Evolutionary conservation across 108 stramenopile genomes (phyloP).

Genomic region (Poteriospumella lacustris): DNA sequence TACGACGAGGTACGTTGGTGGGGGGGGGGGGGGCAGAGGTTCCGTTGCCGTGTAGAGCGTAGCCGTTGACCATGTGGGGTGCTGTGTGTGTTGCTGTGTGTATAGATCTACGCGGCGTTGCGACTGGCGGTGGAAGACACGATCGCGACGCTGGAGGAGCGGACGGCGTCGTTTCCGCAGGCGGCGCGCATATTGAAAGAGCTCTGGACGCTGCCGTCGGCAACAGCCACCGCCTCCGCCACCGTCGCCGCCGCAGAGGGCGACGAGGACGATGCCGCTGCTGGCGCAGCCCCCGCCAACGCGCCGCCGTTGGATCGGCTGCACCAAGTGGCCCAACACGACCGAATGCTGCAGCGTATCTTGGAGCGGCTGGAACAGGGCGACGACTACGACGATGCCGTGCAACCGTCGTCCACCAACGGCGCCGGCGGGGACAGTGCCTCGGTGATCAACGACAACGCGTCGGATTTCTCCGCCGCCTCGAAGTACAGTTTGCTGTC

Average conservation of each 20-base stretch:
- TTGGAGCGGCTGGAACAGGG: background rate
- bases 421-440: background rate
- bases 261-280: background rate
- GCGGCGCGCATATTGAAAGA: background rate
- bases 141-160: background rate
- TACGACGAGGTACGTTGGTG: no score
- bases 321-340: background rate
- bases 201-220: background rate
- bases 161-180: background rate
- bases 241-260: no score
- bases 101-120: background rate
- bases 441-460: background rate
- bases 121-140: background rate
- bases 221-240: background rate
- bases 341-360: background rate
- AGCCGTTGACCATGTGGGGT: background rate
- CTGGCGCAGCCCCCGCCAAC: background rate
- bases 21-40: background rate
- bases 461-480: background rate
- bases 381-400: background rate
- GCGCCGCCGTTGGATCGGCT: background rate
- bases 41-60: background rate
- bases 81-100: background rate
- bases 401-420: background rate
- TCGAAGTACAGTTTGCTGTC: background rate